Conservation (phyloP, 179 eudicot genomes). For the Beta lomatogona region DNA sequence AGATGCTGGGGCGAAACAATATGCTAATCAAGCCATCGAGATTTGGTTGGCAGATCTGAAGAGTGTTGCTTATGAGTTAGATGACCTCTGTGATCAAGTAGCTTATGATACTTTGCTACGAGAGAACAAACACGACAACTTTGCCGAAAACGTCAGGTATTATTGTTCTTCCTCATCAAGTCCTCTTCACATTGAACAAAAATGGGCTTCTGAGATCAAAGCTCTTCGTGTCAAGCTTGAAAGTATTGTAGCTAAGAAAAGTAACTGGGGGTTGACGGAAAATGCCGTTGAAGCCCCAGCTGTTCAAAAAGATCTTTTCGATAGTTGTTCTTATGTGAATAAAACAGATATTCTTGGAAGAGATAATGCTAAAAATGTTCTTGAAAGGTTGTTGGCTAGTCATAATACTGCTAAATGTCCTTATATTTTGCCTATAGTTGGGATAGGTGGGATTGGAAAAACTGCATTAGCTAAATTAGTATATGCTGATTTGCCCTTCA, state of each 20-base stretch:
- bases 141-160: not conserved
- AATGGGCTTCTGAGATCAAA: not conserved
- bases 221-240: not conserved
- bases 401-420: not conserved
- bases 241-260: not conserved
- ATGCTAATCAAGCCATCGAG: not conserved
- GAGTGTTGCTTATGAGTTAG: constrained; percentile 28
- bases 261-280: constrained; percentile 8
- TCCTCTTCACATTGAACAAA: not conserved
- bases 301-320: not conserved
- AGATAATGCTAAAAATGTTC: not conserved
- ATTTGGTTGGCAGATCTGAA: constrained; percentile 31
- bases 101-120: not conserved
- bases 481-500: constrained; percentile 15
- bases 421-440: too few species aligned
- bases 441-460: too few species aligned
- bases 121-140: not conserved
- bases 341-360: constrained; percentile 4
- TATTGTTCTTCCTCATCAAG: not conserved
- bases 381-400: not conserved
- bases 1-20: constrained; percentile 28
- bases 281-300: not conserved
- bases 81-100: constrained; percentile 28
- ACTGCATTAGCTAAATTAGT: constrained; percentile 31
- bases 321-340: not conserved